Base-by-base conservation (phyloP, 192 early-diverging fungal species). In the Backusella tuberculispora region DNA sequence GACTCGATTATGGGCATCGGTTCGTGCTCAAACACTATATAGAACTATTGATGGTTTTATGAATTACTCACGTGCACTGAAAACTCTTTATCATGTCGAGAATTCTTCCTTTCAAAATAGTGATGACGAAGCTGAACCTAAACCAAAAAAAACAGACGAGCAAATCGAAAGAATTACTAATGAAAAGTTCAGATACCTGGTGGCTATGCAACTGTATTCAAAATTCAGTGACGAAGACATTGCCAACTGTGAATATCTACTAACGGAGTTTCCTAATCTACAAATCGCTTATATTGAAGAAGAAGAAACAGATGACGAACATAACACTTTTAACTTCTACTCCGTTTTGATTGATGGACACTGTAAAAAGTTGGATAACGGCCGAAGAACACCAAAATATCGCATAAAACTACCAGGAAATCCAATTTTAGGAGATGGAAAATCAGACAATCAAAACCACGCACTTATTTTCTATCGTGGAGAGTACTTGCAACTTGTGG, bases 401-500 rank as follows among this genome's bases (percentile, higher is more conserved):
- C 88, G 88, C 34, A 85, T 92, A 29, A 83, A 88, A 71, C 79
- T 92, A 44, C 90, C 90, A 2, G 90, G 90, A 6, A 87, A 89
- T 78, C 90, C 92, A 37, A 92, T 93, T 74, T 76, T 93, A 24
- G 92, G 92, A 19, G 92, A 93, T 77, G 92, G 92, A 21, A 93
- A 93, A 80, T 87, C 88, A 4, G 91, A 91, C 78, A 93, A 93
- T 76, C 92, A 92, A 79, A 92, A 91, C 81, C 90, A 91, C 73
- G 85, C 89, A 21, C 81, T 93, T 56, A 86, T 92, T 64, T 93
- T 90, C 71, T 86, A 84, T 45, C 90, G 92, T 41, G 92, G 92
- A 40, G 92, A 93, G 78, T 92, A 92, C 67, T 60, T 93, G 69
- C 89, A 93, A 77, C 84, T 92, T 3, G 89, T 93, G 37, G 92